Conservation (phyloP, 2,329 filamentous ascomycete species). For the Stenocarpella maydis region DNA sequence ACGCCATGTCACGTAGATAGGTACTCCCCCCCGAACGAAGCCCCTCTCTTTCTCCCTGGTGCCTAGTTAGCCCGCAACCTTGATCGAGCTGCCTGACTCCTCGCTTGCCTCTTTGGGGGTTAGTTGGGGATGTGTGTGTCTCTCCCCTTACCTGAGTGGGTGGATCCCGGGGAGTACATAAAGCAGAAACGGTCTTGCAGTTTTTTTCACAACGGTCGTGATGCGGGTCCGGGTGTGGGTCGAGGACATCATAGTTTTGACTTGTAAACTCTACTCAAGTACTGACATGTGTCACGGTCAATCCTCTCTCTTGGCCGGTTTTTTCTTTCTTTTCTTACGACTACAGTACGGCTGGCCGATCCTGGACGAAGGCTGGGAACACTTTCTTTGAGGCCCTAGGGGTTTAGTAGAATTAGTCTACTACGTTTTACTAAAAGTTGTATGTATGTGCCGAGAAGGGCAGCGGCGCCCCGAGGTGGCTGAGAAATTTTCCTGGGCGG, state of each 20-base stretch:
- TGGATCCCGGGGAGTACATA: not conserved
- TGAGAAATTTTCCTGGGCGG: not conserved
- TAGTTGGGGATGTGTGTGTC: not conserved
- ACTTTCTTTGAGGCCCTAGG: not conserved
- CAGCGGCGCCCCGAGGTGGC: not conserved
- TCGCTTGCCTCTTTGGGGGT: not conserved
- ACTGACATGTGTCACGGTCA: too few relatives aligned
- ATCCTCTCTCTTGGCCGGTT: too few relatives aligned
- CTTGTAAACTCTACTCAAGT: too few relatives aligned
- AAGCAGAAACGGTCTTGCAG: not conserved
- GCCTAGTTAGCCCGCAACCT: not conserved
- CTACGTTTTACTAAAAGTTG: too few relatives aligned
- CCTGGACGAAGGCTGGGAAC: not conserved
- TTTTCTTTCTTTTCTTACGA: too few relatives aligned
- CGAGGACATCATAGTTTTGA: too few relatives aligned
- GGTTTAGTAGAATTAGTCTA: not conserved
- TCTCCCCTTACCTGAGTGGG: not conserved
- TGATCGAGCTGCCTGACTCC: not conserved
- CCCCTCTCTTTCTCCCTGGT: not conserved
- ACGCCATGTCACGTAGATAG: slow-evolving; percentile 5
- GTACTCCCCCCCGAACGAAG: not conserved
- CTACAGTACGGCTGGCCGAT: too few relatives aligned
- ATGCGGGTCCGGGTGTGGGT: too few relatives aligned
- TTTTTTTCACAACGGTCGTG: not conserved
- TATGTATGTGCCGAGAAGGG: not conserved